Conservation (phyloP, 495 filamentous ascomycete species). For the Mytilinidion resinicola region DNA sequence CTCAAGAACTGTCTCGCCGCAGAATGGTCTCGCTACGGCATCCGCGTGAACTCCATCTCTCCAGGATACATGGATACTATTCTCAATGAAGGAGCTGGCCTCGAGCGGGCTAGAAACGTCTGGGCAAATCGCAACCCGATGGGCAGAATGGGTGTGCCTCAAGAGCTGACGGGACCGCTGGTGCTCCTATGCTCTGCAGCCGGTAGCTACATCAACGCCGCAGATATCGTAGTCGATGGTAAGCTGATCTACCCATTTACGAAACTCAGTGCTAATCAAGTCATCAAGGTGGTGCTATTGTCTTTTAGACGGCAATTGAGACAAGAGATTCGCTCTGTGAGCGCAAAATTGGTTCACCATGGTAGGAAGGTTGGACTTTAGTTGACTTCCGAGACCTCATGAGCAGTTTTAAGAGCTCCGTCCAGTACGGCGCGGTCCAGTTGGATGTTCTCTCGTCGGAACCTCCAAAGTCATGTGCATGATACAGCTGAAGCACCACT, state of each 20-base stretch:
- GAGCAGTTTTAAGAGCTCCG: too few relatives aligned
- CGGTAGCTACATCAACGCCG: conserved; percentile 63
- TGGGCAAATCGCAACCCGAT: conserved; percentile 61
- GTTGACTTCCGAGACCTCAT: too few relatives aligned
- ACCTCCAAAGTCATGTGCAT: too few relatives aligned
- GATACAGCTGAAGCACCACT: too few relatives aligned
- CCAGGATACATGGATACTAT: conserved; percentile 80
- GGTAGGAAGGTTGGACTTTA: too few relatives aligned
- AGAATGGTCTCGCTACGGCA: conserved; percentile 59
- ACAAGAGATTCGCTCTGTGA: too few relatives aligned
- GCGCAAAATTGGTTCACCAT: too few relatives aligned
- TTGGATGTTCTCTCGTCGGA: too few relatives aligned
- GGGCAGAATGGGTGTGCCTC: conserved; percentile 60
- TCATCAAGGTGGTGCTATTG: not conserved
- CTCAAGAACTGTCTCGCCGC: conserved; percentile 57
- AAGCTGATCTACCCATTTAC: not conserved
- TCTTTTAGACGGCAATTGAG: not conserved
- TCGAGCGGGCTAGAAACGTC: conserved; percentile 47
- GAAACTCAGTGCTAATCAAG: not conserved
- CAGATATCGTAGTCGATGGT: conserved; percentile 55
- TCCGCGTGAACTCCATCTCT: conserved; percentile 62
- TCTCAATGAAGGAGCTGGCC: conserved; percentile 59
- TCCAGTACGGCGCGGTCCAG: too few relatives aligned
- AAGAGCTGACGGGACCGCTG: conserved; percentile 61
- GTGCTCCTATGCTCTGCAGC: conserved; percentile 57